A percentile compares a stretch with the other conserved stretches of the same genome.
These are phyloP conservation scores for Nicotiana tabacum DNA, from an alignment of 257 asterid species.

Conservation along the genomic window DNA sequence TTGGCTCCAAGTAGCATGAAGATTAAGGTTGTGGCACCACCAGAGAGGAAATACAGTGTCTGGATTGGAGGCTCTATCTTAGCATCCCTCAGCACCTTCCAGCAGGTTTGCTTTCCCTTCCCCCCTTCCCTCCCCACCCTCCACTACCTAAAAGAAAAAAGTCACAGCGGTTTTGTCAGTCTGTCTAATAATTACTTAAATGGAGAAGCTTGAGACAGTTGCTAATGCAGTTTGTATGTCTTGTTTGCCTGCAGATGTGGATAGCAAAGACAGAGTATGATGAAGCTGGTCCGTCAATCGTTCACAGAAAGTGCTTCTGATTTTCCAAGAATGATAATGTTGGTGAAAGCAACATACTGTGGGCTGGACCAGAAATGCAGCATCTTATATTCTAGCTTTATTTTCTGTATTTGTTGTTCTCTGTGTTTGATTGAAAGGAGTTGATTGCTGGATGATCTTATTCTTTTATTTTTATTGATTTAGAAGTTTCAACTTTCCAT, in stretches of 20 bases:
- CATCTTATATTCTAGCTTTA: conserved; percentile 24
- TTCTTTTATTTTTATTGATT: conserved; percentile 35
- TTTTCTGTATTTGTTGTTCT: conserved; percentile 23
- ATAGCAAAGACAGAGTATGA: not conserved
- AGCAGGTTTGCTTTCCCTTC: not conserved
- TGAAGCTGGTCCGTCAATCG: not conserved
- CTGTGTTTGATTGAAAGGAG: conserved; percentile 26
- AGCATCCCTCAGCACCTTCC: not conserved
- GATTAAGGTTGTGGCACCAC: not conserved
- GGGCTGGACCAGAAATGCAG: too few species aligned
- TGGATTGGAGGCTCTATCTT: not conserved
- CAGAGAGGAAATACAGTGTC: not conserved
- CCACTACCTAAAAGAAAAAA: too few species aligned
- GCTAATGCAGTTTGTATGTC: too few species aligned
- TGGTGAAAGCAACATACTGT: too few species aligned
- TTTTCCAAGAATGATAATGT: too few species aligned
- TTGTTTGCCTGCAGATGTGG: not conserved
- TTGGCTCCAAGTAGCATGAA: not conserved
- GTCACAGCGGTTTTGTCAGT: too few species aligned
- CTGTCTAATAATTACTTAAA: too few species aligned
- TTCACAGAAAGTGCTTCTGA: not conserved
- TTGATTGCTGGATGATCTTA: conserved; percentile 35
- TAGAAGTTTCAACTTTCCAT: conserved; percentile 23
- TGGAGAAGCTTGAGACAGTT: too few species aligned
- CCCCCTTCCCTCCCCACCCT: too few species aligned